These are phyloP conservation scores for Coemansia pectinata DNA, from an alignment of 192 early-diverging fungal species.

Conservation along the genomic window DNA sequence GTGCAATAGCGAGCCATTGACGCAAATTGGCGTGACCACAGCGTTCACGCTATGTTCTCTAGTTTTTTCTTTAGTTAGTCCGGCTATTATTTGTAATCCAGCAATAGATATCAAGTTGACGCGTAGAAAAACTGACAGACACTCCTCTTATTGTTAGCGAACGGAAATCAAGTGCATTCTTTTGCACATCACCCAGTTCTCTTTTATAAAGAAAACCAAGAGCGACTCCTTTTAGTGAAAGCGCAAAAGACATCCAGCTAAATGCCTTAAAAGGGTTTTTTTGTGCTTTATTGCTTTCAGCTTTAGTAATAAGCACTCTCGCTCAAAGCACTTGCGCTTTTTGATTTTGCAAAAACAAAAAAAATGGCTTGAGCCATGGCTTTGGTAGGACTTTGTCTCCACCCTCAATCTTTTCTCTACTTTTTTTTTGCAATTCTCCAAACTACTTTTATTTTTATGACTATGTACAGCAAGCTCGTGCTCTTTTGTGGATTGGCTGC, in stretches of 20 bases:
- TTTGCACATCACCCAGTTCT: no score
- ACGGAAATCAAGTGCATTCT: no score
- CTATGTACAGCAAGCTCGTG: not conserved
- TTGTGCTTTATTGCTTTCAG: not conserved
- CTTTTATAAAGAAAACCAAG: not conserved
- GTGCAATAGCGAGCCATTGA: no score
- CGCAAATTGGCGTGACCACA: no score
- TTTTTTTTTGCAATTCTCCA: not conserved
- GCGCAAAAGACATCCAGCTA: not conserved
- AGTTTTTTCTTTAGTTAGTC: no score
- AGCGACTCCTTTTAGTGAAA: not conserved
- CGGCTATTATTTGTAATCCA: no score
- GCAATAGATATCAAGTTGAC: no score
- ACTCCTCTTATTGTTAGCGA: no score
- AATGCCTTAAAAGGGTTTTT: not conserved
- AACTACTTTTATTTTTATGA: not conserved
- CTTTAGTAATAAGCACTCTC: not conserved
- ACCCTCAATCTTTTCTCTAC: not conserved
- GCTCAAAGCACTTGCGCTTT: not conserved
- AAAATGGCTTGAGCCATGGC: not conserved
- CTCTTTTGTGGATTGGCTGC: not conserved
- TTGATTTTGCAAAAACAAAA: not conserved
- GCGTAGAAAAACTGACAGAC: no score
- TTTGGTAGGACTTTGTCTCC: not conserved
- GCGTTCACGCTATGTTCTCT: no score